phyloP scores from a whole-genome alignment of 2,329 filamentous ascomycete species.

The Scleromitrula shiraiana region DNA sequence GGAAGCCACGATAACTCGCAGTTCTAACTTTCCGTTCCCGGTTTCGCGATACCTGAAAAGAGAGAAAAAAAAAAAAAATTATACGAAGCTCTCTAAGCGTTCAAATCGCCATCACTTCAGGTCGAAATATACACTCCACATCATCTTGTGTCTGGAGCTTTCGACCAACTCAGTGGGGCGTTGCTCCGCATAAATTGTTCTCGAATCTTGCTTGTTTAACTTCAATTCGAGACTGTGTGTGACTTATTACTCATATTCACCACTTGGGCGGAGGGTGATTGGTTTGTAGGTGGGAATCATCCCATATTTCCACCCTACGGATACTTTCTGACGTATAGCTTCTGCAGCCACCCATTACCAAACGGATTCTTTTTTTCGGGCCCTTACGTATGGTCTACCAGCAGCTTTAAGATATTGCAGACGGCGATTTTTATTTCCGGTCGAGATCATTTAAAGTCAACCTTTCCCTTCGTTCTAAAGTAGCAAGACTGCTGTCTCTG shows the following conservation, averaged over 20 bases:
- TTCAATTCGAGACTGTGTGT: not conserved
- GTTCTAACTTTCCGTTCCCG: constrained; percentile 1
- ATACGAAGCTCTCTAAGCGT: constrained; percentile 1
- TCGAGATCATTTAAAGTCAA: not conserved
- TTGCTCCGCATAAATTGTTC: constrained; percentile 3
- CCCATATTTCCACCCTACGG: not conserved
- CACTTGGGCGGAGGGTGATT: not conserved
- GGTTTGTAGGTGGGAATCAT: constrained; percentile 4
- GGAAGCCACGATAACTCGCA: constrained; percentile 8
- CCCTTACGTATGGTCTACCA: constrained; percentile 10
- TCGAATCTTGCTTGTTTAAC: constrained; percentile 5
- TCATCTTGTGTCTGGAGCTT: not conserved
- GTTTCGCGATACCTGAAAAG: not conserved
- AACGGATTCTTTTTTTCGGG: constrained; percentile 13
- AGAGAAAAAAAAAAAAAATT: not conserved
- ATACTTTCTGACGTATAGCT: constrained; percentile 1
- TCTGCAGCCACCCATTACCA: constrained; percentile 17
- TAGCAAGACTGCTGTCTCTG: not conserved
- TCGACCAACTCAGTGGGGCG: not conserved
- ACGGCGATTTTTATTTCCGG: constrained; percentile 2
- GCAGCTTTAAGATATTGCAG: not conserved
- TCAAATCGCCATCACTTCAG: not conserved
- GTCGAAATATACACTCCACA: not conserved
- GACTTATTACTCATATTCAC: not conserved
- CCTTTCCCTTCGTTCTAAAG: not conserved